These are phyloP conservation scores for Aureobasidium mangrovei DNA, from an alignment of 2,329 filamentous ascomycete species.

Conservation along the genomic window DNA sequence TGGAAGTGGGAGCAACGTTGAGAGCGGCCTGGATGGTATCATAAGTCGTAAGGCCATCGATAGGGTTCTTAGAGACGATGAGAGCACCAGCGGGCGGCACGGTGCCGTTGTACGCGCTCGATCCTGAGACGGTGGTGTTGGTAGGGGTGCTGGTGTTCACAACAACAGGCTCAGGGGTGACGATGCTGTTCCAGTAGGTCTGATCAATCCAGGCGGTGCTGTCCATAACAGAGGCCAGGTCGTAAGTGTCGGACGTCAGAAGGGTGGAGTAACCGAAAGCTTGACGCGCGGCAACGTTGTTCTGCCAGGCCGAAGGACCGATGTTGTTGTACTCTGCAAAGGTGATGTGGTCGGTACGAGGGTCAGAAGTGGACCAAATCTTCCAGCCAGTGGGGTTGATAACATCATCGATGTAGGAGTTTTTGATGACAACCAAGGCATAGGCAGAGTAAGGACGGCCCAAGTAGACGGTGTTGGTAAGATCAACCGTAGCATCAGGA, in stretches of 20 bases:
- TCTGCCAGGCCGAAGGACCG: constrained; percentile 28
- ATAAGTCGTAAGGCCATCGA: constrained; percentile 29
- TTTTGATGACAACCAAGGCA: constrained; percentile 20
- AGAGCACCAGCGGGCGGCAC: constrained; percentile 29
- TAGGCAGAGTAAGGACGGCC: constrained; percentile 20
- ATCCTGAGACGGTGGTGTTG: constrained; percentile 23
- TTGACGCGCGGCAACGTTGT: constrained; percentile 28
- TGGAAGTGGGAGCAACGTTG: constrained; percentile 28
- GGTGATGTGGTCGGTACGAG: constrained; percentile 20
- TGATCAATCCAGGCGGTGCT: constrained; percentile 32
- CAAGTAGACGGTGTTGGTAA: constrained; percentile 25
- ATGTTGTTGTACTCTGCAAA: constrained; percentile 20
- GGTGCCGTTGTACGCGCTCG: constrained; percentile 26
- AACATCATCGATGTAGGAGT: constrained; percentile 19
- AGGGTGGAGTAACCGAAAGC: constrained; percentile 30
- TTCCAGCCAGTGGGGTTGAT: constrained; percentile 26
- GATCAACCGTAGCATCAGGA: constrained; percentile 24
- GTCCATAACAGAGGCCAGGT: constrained; percentile 28
- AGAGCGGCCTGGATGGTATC: constrained; percentile 31
- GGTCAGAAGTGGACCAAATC: constrained; percentile 20
- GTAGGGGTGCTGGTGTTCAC: constrained; percentile 16
- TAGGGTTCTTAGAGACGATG: constrained; percentile 32
- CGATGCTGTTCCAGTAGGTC: constrained; percentile 32
- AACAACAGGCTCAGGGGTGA: constrained; percentile 25
- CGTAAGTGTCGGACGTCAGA: constrained; percentile 30